These are phyloP conservation scores for Pyrus pyrifolia DNA, from an alignment of 306 rosid species.

Conservation along the genomic window DNA sequence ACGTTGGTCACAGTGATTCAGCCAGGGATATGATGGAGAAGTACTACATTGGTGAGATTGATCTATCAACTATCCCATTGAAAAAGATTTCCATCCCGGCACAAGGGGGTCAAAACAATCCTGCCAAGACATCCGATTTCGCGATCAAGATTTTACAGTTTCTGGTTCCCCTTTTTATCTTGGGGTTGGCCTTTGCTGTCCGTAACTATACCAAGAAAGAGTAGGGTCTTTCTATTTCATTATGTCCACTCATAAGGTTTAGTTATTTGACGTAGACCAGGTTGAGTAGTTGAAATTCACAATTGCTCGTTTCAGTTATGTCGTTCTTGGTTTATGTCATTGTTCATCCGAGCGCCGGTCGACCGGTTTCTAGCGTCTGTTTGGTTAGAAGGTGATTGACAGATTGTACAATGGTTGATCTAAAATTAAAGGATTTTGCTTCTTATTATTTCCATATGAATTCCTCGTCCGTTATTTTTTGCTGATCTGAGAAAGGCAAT, in stretches of 20 bases:
- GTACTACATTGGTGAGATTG: conserved; percentile 83
- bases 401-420: not conserved
- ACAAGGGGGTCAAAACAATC: conserved; percentile 44
- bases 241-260: conserved; percentile 13
- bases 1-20: conserved; percentile 91
- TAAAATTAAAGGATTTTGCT: not conserved
- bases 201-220: conserved; percentile 92
- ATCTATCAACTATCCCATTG: conserved; percentile 55
- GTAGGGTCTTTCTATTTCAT: not conserved
- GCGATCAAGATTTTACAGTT: conserved; percentile 82
- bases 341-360: not conserved
- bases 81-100: conserved; percentile 48
- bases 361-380: not conserved
- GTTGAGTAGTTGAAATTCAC: conserved; percentile 16
- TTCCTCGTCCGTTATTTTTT: not conserved
- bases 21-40: conserved; percentile 88
- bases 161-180: conserved; percentile 77
- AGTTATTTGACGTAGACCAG: not conserved
- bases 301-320: not conserved
- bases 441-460: not conserved
- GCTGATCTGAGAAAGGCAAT: not conserved
- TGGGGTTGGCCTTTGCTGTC: conserved; percentile 81
- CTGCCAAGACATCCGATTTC: conserved; percentile 67
- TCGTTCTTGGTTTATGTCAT: not conserved
- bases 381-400: not conserved